A percentile compares a stretch with the other conserved stretches of the same genome.
Conservation (phyloP, 768 basidiomycete species). For the Boletellus ananas region DNA sequence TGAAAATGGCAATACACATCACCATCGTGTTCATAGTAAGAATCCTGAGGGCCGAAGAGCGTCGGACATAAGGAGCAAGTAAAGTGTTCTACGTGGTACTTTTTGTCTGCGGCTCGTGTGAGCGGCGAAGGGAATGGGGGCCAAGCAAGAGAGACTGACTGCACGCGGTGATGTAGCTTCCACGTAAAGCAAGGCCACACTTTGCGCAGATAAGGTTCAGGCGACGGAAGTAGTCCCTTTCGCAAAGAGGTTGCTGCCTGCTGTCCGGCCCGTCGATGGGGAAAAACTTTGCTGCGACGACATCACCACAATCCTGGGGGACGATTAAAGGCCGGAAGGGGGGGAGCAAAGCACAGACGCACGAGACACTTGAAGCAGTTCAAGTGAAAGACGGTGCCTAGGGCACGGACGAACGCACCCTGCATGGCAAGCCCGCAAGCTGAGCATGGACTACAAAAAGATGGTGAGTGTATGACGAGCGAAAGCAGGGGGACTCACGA, state of each 20-base stretch:
- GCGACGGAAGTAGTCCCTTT: slow-evolving; percentile 95
- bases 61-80: slow-evolving; percentile 96
- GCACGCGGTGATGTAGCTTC: slow-evolving; percentile 99
- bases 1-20: slow-evolving; percentile 99
- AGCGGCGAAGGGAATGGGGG: slow-evolving; percentile 3
- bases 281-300: slow-evolving; percentile 98
- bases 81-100: slow-evolving; percentile 99
- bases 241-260: slow-evolving; percentile 92
- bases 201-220: slow-evolving; percentile 96
- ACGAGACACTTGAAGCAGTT: slow-evolving; percentile 99
- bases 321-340: slow-evolving; percentile 1
- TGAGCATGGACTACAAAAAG: slow-evolving; percentile 55
- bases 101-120: slow-evolving; percentile 66
- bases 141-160: slow-evolving; percentile 53
- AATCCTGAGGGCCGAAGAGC: slow-evolving; percentile 96
- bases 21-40: slow-evolving; percentile 98
- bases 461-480: slow-evolving; percentile 5
- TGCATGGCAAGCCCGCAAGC: slow-evolving; percentile 82
- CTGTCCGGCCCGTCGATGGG: slow-evolving; percentile 91
- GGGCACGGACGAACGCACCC: slow-evolving; percentile 93
- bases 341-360: slow-evolving; percentile 30
- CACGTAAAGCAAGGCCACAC: slow-evolving; percentile 89
- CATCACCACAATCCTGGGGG: slow-evolving; percentile 86
- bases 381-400: slow-evolving; percentile 92
- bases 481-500: slow-evolving; percentile 44